phyloP scores from a whole-genome alignment of 257 asterid species.

The Nicotiana knightiana region DNA sequence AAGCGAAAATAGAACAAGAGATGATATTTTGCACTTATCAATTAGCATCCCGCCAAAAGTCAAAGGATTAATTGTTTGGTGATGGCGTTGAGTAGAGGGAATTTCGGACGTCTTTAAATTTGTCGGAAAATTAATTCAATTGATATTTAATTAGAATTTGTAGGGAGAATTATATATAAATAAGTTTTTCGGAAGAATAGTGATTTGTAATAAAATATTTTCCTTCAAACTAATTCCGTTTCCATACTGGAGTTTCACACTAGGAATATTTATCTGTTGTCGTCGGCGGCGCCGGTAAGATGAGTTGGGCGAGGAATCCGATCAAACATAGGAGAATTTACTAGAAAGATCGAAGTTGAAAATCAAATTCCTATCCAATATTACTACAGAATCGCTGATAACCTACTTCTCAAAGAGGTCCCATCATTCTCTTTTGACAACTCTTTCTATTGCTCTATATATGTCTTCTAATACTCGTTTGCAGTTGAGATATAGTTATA shows the following conservation, averaged over 20 bases:
- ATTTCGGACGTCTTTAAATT: no score
- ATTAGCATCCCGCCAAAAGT: not conserved
- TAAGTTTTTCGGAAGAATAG: no score
- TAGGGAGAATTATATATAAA: no score
- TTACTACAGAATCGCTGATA: constrained; percentile 76
- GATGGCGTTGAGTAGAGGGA: not conserved
- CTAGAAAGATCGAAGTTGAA: constrained; percentile 54
- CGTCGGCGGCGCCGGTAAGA: constrained; percentile 22
- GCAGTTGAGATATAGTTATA: no score
- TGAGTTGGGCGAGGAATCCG: constrained; percentile 36
- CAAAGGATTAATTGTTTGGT: not conserved
- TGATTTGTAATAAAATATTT: no score
- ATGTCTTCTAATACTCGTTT: not conserved
- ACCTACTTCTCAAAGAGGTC: constrained; percentile 73
- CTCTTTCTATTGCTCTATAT: not conserved
- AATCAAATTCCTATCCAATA: constrained; percentile 66
- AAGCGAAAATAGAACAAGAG: no score
- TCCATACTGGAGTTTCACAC: not conserved
- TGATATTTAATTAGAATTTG: no score
- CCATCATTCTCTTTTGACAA: not conserved
- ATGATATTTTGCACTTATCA: no score
- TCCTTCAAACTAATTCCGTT: not conserved
- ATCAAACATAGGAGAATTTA: constrained; percentile 30
- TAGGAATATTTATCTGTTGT: not conserved
- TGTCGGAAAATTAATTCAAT: no score